These are phyloP conservation scores for Paramecium sexaurelia DNA, from an alignment of 73 alveolate genomes.

Conservation along the genomic window DNA sequence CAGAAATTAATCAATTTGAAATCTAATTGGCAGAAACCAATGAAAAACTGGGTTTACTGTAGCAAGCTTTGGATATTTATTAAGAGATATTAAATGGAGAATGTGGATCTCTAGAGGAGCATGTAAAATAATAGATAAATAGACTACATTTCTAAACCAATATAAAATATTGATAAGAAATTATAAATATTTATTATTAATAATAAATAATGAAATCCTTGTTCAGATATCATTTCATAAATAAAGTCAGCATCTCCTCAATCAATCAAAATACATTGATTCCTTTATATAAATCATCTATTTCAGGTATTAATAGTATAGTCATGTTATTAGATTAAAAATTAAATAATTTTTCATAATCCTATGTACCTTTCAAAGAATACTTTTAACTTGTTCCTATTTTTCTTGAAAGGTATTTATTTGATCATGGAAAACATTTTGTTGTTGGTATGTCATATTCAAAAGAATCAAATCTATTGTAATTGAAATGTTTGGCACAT, in stretches of 20 bases:
- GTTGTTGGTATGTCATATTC: constrained; percentile 25
- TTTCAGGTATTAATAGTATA: background rate
- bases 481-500: background rate
- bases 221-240: constrained; percentile 45
- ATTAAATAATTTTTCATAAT: background rate
- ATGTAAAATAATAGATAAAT: background rate
- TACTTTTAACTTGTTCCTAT: constrained; percentile 21
- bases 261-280: background rate
- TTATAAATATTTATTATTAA: background rate
- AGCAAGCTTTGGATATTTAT: background rate
- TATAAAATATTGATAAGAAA: constrained; percentile 24
- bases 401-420: constrained; percentile 17
- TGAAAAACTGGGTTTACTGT: constrained; percentile 15
- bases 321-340: background rate
- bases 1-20: background rate
- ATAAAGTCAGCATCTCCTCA: background rate
- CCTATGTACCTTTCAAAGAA: constrained; percentile 34
- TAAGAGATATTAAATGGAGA: background rate
- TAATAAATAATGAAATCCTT: constrained; percentile 12
- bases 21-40: constrained; percentile 43
- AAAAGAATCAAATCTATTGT: constrained; percentile 11
- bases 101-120: background rate
- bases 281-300: constrained; percentile 38
- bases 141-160: background rate
- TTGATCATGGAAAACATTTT: constrained; percentile 18